These are phyloP conservation scores for Pseudogymnoascus sp. DNA, from an alignment of 2,329 filamentous ascomycete genomes.

Conservation along the genomic window DNA sequence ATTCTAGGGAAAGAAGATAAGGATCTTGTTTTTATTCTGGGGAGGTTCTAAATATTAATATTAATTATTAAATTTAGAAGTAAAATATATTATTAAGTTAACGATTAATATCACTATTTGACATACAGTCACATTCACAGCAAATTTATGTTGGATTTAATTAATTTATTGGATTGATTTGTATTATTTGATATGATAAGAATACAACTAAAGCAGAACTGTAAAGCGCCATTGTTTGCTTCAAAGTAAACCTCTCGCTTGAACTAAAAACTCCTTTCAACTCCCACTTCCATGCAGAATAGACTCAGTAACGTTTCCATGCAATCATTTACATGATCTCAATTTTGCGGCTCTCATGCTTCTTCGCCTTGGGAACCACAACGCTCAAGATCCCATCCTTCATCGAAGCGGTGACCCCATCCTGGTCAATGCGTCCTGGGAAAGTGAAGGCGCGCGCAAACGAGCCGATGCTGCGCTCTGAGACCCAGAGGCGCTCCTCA, in stretches of 20 bases:
- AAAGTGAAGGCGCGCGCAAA: conserved; percentile 60
- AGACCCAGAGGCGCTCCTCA: conserved; percentile 55
- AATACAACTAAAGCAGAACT: conserved; percentile 3
- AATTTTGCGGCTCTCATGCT: conserved; percentile 43
- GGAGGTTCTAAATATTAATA: not conserved
- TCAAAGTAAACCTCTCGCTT: not conserved
- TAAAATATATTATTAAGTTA: not conserved
- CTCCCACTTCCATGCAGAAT: not conserved
- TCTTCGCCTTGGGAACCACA: conserved; percentile 53
- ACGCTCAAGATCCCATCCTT: conserved; percentile 54
- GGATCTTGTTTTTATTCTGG: no score
- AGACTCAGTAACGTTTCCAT: not conserved
- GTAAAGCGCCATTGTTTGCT: not conserved
- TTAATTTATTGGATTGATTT: not conserved
- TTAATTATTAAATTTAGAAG: not conserved
- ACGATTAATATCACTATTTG: not conserved
- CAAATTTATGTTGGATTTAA: not conserved
- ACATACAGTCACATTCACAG: not conserved
- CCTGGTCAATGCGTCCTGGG: conserved; percentile 50
- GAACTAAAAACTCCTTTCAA: not conserved
- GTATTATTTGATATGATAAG: not conserved
- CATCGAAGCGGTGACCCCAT: conserved; percentile 48
- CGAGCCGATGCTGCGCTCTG: conserved; percentile 53
- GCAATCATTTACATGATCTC: not conserved
- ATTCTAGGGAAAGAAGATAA: not conserved